Conservation (phyloP, 192 early-diverging fungal genomes). For the Chytriomyces confervae region DNA sequence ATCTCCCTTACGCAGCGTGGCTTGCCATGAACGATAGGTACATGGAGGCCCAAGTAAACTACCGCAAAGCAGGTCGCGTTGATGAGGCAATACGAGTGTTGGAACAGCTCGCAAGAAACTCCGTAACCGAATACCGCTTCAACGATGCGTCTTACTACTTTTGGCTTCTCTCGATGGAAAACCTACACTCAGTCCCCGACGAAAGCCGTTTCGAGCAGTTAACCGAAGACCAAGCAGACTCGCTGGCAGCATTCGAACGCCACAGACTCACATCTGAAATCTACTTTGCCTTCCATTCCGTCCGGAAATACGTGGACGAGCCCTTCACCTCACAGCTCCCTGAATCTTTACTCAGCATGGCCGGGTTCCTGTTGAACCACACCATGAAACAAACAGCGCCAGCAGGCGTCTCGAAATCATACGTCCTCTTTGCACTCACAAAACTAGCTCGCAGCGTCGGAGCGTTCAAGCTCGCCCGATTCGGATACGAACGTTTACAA, state of each 20-base stretch:
- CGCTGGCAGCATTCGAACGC: slow-evolving; percentile 37
- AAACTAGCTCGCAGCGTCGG: slow-evolving; percentile 52
- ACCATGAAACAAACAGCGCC: slow-evolving; percentile 43
- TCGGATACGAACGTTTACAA: slow-evolving; percentile 54
- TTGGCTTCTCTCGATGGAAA: slow-evolving; percentile 50
- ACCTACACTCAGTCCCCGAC: slow-evolving; percentile 48
- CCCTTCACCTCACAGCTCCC: slow-evolving; percentile 62
- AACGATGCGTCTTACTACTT: slow-evolving; percentile 63
- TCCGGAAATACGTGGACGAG: slow-evolving; percentile 60
- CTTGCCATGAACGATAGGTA: slow-evolving; percentile 59
- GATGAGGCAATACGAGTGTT: slow-evolving; percentile 62
- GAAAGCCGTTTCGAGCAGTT: slow-evolving; percentile 34
- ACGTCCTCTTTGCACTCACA: slow-evolving; percentile 55
- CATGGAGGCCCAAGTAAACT: slow-evolving; percentile 62
- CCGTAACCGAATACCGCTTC: slow-evolving; percentile 56
- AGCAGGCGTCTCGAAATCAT: slow-evolving; percentile 55
- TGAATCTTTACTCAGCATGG: slow-evolving; percentile 58
- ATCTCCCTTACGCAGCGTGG: slow-evolving; percentile 65
- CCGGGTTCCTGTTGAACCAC: slow-evolving; percentile 53
- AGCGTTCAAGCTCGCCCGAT: slow-evolving; percentile 53
- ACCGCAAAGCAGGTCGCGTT: slow-evolving; percentile 57
- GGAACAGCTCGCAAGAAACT: slow-evolving; percentile 52
- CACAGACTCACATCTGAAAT: slow-evolving; percentile 52
- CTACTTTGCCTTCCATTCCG: slow-evolving; percentile 59
- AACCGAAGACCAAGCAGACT: slow-evolving; percentile 31